Evolutionary conservation across 2,329 filamentous ascomycete species (phyloP), one percentile per base, ranked within the genome.

Genomic region (Pseudonectria foliicola): DNA sequence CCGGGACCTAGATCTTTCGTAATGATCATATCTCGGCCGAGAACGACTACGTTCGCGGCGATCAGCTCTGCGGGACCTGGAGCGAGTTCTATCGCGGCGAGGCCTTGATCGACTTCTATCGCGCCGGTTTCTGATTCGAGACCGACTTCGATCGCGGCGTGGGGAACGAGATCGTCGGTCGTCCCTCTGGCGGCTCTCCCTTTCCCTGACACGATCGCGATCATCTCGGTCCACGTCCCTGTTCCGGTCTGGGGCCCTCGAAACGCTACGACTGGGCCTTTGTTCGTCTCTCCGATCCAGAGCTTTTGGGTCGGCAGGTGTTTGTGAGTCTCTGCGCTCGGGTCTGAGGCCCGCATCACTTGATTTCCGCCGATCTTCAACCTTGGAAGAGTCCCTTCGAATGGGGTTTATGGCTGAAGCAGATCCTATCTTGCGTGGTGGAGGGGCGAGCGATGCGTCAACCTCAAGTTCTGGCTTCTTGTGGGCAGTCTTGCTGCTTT

Each of bases 381-480:
- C 52, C 45, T 68, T 70, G 6, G 67, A 55, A 3, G 68, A 63
- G 12, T 71, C 66, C 32, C 59, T 56, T 27, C 60, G 55, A 33
- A 77, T 71, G 2, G 75, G 75, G 36, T 75, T 68, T 38, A 79
- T 79, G 21, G 75, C 75, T 13, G 75, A 79, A 4, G 69, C 69
- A 1, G 73, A 73, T 3, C 55, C 60, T 53, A 68, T 31, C 61
- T 70, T 64, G 54, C 65, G 61, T 2, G 73, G 75, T 2, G 75
- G 75, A 3, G 75, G 75, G 3, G 66, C 69, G 16, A 79, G 58
- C 11, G 70, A 66, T 32, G 70, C 63, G 39, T 78, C 75, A 26
- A 77, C 60, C 44, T 79, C 75, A 29, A 75, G 50, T 46, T 77
- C 75, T 7, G 67, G 69, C 35, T 70, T 65, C 39, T 70, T 68